Evolutionary conservation across 805 yeast genomes (phyloP), one percentile per base, ranked within the genome.

Genomic region (Saccharomycopsis sp.): DNA sequence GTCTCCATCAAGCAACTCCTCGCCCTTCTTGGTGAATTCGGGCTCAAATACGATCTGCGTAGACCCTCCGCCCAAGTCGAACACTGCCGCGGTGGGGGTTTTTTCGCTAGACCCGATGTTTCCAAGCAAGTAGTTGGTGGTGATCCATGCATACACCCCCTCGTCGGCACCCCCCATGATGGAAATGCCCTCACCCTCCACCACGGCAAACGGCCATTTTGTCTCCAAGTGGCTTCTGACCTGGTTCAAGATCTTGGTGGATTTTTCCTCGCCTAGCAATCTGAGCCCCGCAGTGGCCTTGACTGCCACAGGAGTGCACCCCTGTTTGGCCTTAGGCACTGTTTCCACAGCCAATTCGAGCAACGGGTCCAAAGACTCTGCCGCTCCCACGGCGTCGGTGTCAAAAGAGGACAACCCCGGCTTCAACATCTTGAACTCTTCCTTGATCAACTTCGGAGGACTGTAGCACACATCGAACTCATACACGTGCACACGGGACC

Each of bases 21-120:
- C 86, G 52, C 78, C 77, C 50, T 81, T 75, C 55, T 75, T 71
- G 34, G 70, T 67, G 68, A 84, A 83, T n/a, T 79, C 79, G 21
- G 99, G 99, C 76, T 94, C 98, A 71, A 94, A 94, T 4, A 94
- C 99, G 74, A 94, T 91, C 75, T 95, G 99, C 14, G 99, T 94
- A 4, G 97, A 90, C 2, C 98, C 98, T 67, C 99, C 99, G 65
- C 99, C 99, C 60, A 94, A 80, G 71, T 94, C 99, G 68, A 94
- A 94, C 9, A 94, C 96, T 21, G 98, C 99, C 53, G 96, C 96
- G 12, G 99, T 94, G 34, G 96, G 91, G 24, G 74, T 70, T 71
- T 85, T 86, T 47, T 81, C 84, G 34, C 72, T 70, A 21, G 83
- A 70, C 15, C 98, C 99, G 70, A 94, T 92, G 75, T 92, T 94